phyloP scores from a whole-genome alignment of 1,284 basidiomycete genomes.

The Leucoagaricus sp. region DNA sequence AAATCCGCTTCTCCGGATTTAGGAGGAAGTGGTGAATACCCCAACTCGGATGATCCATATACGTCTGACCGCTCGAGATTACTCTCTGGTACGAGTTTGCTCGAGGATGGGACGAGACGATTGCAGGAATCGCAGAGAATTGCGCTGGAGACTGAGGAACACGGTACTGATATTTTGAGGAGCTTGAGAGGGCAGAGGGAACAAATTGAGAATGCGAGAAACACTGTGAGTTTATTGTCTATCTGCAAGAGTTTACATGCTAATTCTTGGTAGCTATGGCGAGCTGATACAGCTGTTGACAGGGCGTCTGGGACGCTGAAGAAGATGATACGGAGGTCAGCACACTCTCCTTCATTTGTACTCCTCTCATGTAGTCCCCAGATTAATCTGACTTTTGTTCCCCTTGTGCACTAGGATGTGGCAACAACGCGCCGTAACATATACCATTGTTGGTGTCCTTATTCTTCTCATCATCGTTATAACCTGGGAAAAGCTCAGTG shows the following conservation, averaged over 20 bases:
- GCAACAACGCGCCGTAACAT: constrained; percentile 75
- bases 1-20: constrained; percentile 24
- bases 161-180: constrained; percentile 90
- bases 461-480: constrained; percentile 71
- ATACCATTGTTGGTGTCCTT: constrained; percentile 68
- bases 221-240: constrained; percentile 61
- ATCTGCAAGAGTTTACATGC: neutral
- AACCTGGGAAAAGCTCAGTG: constrained; percentile 67
- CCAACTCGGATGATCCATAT: constrained; percentile 84
- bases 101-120: constrained; percentile 80
- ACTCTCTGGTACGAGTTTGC: constrained; percentile 69
- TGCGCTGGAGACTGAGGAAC: constrained; percentile 94
- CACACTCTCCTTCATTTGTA: constrained; percentile 12
- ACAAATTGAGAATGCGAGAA: constrained; percentile 92
- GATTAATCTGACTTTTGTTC: constrained; percentile 37
- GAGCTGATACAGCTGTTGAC: constrained; percentile 73
- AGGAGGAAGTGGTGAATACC: constrained; percentile 34
- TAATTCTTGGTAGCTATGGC: constrained; percentile 49
- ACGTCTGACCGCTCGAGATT: constrained; percentile 76
- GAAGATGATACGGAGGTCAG: constrained; percentile 77
- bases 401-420: constrained; percentile 68
- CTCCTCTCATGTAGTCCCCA: constrained; percentile 21
- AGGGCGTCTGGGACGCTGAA: constrained; percentile 73
- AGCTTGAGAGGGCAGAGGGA: constrained; percentile 90
- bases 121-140: constrained; percentile 91